Evolutionary conservation across 2,329 filamentous ascomycete genomes (phyloP), one percentile per base, ranked within the genome.

Genomic region (Sporothrix curviconia): DNA sequence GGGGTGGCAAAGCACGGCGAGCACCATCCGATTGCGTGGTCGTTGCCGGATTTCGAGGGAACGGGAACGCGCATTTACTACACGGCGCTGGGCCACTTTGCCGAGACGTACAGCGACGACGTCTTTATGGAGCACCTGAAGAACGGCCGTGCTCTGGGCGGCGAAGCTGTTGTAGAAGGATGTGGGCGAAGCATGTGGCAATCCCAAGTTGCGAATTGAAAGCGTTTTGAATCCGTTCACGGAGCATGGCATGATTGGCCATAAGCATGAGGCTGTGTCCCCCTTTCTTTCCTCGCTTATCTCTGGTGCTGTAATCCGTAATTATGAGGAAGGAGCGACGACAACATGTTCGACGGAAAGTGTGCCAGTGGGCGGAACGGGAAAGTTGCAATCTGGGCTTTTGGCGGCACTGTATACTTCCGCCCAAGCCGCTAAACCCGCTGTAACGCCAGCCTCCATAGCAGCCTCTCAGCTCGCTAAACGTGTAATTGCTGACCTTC

Each of bases 51-150:
- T 30, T 71, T 73, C 39, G 71, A 72, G 3, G 68, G 69, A 4
- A 69, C 69, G 0, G 70, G 72, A 1, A 70, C 69, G 0, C 65
- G 72, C 42, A 69, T 68, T 4, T 75, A 75, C 56, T 74, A 76
- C 60, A 74, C 72, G 8, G 66, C 73, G 2, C 64, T 76, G 17
- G 73, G 74, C 5, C 73, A 76, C 56, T 76, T 73, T 60, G 69
- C 69, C 14, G 67, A 70, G 51, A 70, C 72, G 2, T 76, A 72
- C 57, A 61, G 64, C 39, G 66, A 76, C 19, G 63, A 64, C n/a
- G 65, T 57, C 7, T 69, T 69, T 40, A 59, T 65, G 40, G 57
- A 36, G 4, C 66, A 67, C 36, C 50, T 69, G 2, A 50, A 58
- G 2, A 63, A 64, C 14, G 67, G n/a, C 62, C 7, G 63, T 70